phyloP scores from a whole-genome alignment of 306 rosid genomes.

The Lathyrus oleraceus region DNA sequence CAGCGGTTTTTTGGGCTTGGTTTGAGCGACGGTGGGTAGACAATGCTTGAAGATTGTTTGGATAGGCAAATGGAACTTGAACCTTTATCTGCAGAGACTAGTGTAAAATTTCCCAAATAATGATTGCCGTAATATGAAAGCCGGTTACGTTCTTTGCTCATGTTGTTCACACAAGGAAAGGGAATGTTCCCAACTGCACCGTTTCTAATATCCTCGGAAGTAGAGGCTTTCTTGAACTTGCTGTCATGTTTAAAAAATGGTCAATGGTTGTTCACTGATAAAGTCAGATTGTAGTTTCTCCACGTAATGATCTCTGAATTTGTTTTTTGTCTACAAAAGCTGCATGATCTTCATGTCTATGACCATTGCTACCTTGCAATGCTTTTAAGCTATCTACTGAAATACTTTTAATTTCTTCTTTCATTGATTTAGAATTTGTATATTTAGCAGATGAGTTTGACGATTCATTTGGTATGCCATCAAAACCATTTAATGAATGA shows the following conservation, averaged over 20 bases:
- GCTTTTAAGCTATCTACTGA: constrained; percentile 42
- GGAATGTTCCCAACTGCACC: constrained; percentile 39
- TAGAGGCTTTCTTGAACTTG: constrained; percentile 36
- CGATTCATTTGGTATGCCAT: too few relatives aligned
- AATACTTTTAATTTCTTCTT: constrained; percentile 40
- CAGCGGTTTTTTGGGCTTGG: too few relatives aligned
- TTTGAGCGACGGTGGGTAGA: constrained; percentile 61
- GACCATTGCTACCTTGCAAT: constrained; percentile 37
- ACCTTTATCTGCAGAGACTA: too few relatives aligned
- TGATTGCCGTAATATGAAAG: constrained; percentile 33
- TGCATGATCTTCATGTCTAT: constrained; percentile 27
- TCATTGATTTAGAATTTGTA: too few relatives aligned
- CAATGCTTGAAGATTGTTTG: too few relatives aligned
- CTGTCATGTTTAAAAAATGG: constrained; percentile 33
- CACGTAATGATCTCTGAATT: constrained; percentile 34
- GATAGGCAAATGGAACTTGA: too few relatives aligned
- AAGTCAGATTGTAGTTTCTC: constrained; percentile 39
- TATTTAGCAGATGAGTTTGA: too few relatives aligned
- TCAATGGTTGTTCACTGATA: constrained; percentile 25
- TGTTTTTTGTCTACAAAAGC: constrained; percentile 34
- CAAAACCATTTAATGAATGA: too few relatives aligned
- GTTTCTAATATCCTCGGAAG: too few relatives aligned
- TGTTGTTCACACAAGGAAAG: constrained; percentile 44
- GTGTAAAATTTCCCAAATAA: constrained; percentile 39
- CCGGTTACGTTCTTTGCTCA: constrained; percentile 40